phyloP scores from a whole-genome alignment of 352 stramenopile genomes.

The Saprolegnia diclina region DNA sequence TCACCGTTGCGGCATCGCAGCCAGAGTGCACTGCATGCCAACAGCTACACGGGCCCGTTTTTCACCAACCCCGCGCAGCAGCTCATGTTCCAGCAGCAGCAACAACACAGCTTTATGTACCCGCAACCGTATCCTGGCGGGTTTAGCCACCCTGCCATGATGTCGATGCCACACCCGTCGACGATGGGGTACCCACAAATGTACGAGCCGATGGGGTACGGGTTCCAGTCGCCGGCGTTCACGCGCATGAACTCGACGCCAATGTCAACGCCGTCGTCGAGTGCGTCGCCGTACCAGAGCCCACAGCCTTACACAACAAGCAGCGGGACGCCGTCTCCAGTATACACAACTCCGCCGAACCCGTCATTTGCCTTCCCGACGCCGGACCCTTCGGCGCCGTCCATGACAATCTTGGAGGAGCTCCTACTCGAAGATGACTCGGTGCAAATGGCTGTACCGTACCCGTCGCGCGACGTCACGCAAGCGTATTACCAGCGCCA shows the following conservation, averaged over 20 bases:
- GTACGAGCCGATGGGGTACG: not conserved
- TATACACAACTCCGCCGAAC: not conserved
- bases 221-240: conserved; percentile 1
- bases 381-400: conserved; percentile 1
- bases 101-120: conserved; percentile 6
- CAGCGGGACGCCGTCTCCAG: not conserved
- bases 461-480: not conserved
- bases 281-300: not conserved
- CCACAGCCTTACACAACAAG: not conserved
- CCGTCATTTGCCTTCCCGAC: not conserved
- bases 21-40: not conserved
- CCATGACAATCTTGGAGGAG: conserved; percentile 9
- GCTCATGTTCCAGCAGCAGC: conserved; percentile 9
- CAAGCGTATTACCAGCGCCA: conserved; percentile 2
- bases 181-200: not conserved
- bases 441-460: not conserved
- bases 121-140: not conserved
- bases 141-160: not conserved
- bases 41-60: not conserved
- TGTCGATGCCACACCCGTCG: not conserved
- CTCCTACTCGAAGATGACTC: conserved; percentile 7
- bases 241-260: not conserved
- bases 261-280: conserved; percentile 5
- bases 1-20: conserved; percentile 1
- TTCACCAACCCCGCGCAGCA: not conserved